A percentile compares a stretch with the other conserved stretches of the same genome.
phyloP scores from a whole-genome alignment of 2,329 filamentous ascomycete genomes.

The Exophiala phaeomuriformis region DNA sequence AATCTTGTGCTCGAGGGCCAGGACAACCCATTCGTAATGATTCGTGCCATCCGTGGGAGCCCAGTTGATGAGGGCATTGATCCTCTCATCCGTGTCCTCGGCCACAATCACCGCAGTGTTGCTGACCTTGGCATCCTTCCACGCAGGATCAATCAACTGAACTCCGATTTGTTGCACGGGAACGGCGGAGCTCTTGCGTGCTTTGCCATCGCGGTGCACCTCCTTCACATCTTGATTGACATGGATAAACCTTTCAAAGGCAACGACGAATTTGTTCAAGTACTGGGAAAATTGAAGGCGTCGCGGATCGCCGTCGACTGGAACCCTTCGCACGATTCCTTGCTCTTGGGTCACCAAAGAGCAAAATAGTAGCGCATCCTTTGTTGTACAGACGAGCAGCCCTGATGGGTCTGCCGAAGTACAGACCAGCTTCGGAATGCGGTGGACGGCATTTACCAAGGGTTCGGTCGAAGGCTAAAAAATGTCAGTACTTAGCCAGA shows the following conservation, averaged over 20 bases:
- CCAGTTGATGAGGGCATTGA: conserved; percentile 24
- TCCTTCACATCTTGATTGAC: not conserved
- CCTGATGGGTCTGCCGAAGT: conserved; percentile 32
- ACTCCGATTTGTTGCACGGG: conserved; percentile 11
- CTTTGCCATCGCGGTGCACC: not conserved
- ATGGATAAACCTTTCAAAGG: conserved; percentile 32
- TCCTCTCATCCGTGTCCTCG: conserved; percentile 17
- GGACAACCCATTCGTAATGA: conserved; percentile 24
- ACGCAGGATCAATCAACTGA: conserved; percentile 8
- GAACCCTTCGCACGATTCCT: conserved; percentile 37
- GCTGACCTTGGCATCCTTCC: conserved; percentile 1
- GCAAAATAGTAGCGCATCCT: conserved; percentile 43
- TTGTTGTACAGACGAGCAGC: conserved; percentile 44
- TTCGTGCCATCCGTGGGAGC: conserved; percentile 16
- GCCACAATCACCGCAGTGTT: conserved; percentile 11
- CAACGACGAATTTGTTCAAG: conserved; percentile 45
- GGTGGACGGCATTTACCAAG: conserved; percentile 32
- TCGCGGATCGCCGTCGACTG: conserved; percentile 37
- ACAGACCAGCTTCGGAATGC: conserved; percentile 29
- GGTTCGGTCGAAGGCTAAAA: conserved; percentile 11
- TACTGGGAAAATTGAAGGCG: conserved; percentile 41
- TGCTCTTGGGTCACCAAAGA: conserved; percentile 35
- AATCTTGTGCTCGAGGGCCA: conserved; percentile 20
- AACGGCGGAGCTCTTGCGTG: not conserved
- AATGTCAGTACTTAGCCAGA: conserved; percentile 2